Evolutionary conservation across 345 rosid genomes (phyloP).

Genomic region (Excoecaria agallocha): DNA sequence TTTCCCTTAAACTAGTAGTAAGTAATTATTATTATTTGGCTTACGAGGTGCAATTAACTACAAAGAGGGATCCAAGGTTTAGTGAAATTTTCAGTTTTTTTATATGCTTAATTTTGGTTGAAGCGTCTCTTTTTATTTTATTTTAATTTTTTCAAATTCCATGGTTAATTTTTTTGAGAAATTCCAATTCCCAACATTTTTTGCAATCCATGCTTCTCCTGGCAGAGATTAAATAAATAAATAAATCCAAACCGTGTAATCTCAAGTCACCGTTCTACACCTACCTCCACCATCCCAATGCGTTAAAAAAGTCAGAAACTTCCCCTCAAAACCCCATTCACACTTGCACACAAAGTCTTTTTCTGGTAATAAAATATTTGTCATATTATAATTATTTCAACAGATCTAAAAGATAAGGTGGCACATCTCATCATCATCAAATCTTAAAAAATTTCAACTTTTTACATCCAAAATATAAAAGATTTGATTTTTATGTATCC

Average conservation of each 20-base stretch:
- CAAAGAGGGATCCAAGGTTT: background rate
- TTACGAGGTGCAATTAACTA: background rate
- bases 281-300: conserved; percentile 24
- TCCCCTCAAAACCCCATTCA: conserved; percentile 31
- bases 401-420: background rate
- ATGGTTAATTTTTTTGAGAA: background rate
- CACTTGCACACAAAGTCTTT: conserved; percentile 20
- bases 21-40: no score
- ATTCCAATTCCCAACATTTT: background rate
- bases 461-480: background rate
- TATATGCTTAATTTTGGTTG: background rate
- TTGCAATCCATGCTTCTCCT: background rate
- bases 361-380: background rate
- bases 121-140: background rate
- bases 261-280: conserved; percentile 33
- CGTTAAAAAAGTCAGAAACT: background rate
- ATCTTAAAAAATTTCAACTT: background rate
- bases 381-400: no score
- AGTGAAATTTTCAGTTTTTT: no score
- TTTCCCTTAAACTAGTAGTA: no score
- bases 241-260: conserved; percentile 4
- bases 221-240: conserved; percentile 3
- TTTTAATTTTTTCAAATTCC: background rate
- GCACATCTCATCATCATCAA: background rate
- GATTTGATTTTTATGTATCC: background rate